phyloP scores from a whole-genome alignment of 1,284 basidiomycete genomes.

The Schizophyllum amplum region DNA sequence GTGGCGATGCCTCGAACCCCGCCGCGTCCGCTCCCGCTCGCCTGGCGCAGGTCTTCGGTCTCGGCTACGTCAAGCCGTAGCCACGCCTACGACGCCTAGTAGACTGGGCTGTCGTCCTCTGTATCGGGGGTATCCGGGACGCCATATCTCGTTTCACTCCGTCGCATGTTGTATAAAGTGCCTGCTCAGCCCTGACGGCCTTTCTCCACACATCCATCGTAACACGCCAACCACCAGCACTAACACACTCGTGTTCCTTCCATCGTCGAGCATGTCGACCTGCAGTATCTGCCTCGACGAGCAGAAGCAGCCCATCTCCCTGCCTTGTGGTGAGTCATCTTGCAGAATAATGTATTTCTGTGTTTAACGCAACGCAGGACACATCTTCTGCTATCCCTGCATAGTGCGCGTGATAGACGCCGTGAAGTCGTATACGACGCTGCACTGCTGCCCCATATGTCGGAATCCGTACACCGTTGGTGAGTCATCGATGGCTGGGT shows the following conservation, averaged over 20 bases:
- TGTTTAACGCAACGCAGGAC: constrained; percentile 29
- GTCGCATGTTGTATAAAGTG: neutral
- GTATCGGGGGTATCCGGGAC: neutral
- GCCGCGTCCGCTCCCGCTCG: neutral
- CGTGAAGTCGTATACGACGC: constrained; percentile 33
- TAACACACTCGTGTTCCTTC: neutral
- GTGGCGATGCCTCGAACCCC: neutral
- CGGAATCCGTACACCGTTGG: constrained; percentile 40
- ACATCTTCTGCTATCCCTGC: constrained; percentile 51
- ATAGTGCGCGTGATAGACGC: constrained; percentile 38
- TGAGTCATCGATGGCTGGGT: constrained; percentile 19
- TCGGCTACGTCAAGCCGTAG: neutral
- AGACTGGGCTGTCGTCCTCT: neutral
- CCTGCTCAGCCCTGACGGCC: no score
- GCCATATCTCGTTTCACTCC: neutral
- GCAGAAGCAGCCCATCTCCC: constrained; percentile 42
- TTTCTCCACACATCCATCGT: neutral
- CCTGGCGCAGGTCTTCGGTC: neutral
- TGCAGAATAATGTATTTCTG: constrained; percentile 1
- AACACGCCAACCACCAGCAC: neutral
- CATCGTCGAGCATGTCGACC: constrained; percentile 21
- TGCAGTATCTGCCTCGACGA: constrained; percentile 49
- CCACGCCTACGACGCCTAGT: neutral
- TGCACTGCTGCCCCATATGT: constrained; percentile 48
- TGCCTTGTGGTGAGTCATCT: constrained; percentile 45